Evolutionary conservation across 768 basidiomycete species (phyloP).

Genomic region (Suillus spraguei): DNA sequence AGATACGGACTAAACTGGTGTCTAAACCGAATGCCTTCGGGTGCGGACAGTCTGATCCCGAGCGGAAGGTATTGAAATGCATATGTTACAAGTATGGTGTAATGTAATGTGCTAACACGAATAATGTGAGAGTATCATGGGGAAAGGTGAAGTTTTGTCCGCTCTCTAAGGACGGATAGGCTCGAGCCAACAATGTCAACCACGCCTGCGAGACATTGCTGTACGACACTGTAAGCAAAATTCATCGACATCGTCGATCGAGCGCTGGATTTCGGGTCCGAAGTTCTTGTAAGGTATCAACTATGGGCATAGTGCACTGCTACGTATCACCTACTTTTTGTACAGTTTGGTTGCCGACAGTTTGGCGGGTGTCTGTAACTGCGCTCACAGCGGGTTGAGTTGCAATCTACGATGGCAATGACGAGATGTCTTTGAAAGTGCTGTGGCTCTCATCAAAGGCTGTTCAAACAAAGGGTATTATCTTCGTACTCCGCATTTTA

Average conservation of each 20-base stretch:
- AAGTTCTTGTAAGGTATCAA: slow-evolving; percentile 49
- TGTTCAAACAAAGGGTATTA: slow-evolving; percentile 15
- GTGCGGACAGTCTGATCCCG: slow-evolving; percentile 14
- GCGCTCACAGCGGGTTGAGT: slow-evolving; percentile 60
- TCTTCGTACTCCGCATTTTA: slow-evolving; percentile 62
- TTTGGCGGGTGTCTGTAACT: slow-evolving; percentile 60
- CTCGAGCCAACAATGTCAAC: slow-evolving; percentile 14
- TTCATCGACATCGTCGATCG: slow-evolving; percentile 71
- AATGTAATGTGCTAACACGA: slow-evolving; percentile 21
- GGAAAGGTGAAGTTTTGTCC: neutral
- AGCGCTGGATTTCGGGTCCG: slow-evolving; percentile 67
- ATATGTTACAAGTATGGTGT: slow-evolving; percentile 31
- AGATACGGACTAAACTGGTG: neutral
- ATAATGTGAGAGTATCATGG: slow-evolving; percentile 7
- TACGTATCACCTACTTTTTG: slow-evolving; percentile 49
- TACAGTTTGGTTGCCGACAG: slow-evolving; percentile 57
- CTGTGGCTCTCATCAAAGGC: slow-evolving; percentile 38
- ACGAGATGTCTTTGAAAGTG: slow-evolving; percentile 81
- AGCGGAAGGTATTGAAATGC: slow-evolving; percentile 24
- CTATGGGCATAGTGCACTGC: slow-evolving; percentile 17
- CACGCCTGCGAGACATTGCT: slow-evolving; percentile 44
- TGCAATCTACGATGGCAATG: slow-evolving; percentile 76
- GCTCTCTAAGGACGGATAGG: neutral
- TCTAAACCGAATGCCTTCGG: slow-evolving; percentile 11
- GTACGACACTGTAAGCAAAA: slow-evolving; percentile 71